Evolutionary conservation across 2,329 filamentous ascomycete species (phyloP), one percentile per base, ranked within the genome.

Genomic region (Knufia petricola): DNA sequence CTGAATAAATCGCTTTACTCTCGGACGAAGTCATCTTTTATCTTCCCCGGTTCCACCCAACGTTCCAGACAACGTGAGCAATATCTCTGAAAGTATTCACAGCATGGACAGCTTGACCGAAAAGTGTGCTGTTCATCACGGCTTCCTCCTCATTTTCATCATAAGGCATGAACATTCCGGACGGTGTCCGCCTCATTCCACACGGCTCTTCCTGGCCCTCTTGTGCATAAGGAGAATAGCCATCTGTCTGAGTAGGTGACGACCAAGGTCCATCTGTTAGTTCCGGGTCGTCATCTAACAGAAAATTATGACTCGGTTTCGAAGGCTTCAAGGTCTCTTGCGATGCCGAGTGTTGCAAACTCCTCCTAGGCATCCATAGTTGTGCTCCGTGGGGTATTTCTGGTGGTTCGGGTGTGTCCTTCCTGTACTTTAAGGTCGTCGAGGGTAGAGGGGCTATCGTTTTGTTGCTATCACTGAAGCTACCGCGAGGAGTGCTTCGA

Each of bases 111-210:
- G 94, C 81, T 59, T 82, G 81, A 52, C 85, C 84, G 61, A 94
- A 77, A 48, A 94, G 74, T 40, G 84, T 83, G 45, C 75, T 72
- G 60, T 70, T 78, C 52, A 74, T 66, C 6, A 69, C 66, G 2
- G 70, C 65, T 36, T 74, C 62, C 66, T 78, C 74, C 55, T 87
- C 85, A 52, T 80, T 80, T 58, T 88, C 84, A 58, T 88, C 85
- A 58, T 82, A 84, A 6, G 87, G 86, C 84, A 94, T 89, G 59
- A 94, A 84, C 86, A 94, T 94, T 57, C 87, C 88, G 32, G 87
- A 92, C 44, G 81, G 74, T 17, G 87, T 94, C 57, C 88, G 77
- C 53, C 83, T 80, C 72, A 94, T 82, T 46, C 82, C 81, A 37
- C 62, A 61, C 9, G 68, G 66, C 2, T 75, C 66, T 36, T 79